Evolutionary conservation across 352 stramenopile genomes (phyloP), one percentile per base, ranked within the genome.

Genomic region (Phytophthora palmivora): DNA sequence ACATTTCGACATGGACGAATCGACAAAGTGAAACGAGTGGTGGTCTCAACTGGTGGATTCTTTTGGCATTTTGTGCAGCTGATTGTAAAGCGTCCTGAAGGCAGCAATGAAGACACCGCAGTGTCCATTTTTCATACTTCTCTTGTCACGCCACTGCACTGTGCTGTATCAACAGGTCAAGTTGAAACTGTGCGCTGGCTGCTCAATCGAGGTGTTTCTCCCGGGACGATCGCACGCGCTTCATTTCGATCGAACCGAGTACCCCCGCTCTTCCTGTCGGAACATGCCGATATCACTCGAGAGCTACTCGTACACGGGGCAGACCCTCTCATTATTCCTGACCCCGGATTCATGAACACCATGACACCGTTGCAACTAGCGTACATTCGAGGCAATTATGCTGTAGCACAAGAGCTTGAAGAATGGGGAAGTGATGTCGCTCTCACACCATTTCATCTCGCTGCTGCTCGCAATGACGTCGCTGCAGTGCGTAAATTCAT

Each of bases 331-430:
- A 69, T 70, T 24, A 79, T 92, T 18, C 80, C 83, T 0, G 79
- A 92, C 14, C 76, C 80, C 21, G 80, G 80, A 19, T 77, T 75
- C 61, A 86, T 87, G 76, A 89, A 91, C 67, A 92, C 83, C 16
- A 57, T 92, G 3, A 91, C 83, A 0, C 81, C 72, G 12, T 51
- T 91, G 14, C 81, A 92, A 53, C 51, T 89, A 4, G 81, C 83
- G 28, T 92, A n/a, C n/a, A n/a, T 92, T 30, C 71, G 82, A 80
- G 74, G 0, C 72, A 79, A 15, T 82, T 84, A 47, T n/a, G n/a
- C n/a, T n/a, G n/a, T n/a, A n/a, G n/a, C n/a, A n/a, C n/a, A n/a
- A n/a, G n/a, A n/a, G n/a, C 64, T 92, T 3, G 84, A 92, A 46
- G 78, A 90, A 7, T 88, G 78, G 79, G 84, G 84, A 21, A 63